Conservation (phyloP, 352 stramenopile genomes). For the Phytophthora sp. region DNA sequence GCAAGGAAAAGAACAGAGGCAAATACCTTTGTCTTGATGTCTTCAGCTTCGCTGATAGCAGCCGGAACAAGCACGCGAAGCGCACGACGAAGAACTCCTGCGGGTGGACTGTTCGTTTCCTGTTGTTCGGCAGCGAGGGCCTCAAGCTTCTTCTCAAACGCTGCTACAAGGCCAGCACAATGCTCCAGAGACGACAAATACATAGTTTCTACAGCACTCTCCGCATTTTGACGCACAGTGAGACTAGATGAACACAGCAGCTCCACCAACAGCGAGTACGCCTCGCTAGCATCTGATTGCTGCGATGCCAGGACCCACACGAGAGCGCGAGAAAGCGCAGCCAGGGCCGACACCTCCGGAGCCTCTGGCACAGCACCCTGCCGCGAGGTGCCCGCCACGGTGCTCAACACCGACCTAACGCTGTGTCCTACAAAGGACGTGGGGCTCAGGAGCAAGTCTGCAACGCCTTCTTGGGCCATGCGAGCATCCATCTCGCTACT, state of each 20-base stretch:
- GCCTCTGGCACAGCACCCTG: conserved; percentile 29
- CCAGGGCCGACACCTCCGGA: conserved; percentile 66
- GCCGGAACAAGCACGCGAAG: conserved; percentile 62
- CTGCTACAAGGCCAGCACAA: conserved; percentile 49
- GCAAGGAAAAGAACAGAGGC: conserved; percentile 55
- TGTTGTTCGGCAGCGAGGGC: conserved; percentile 40
- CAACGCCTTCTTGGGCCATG: conserved; percentile 61
- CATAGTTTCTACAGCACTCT: conserved; percentile 47
- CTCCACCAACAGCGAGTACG: conserved; percentile 68
- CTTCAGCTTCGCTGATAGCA: conserved; percentile 36
- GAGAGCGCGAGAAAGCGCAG: conserved; percentile 52
- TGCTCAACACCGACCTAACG: conserved; percentile 45
- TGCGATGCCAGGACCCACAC: conserved; percentile 77
- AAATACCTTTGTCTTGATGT: conserved; percentile 56
- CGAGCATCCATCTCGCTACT: conserved; percentile 64
- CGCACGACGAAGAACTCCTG: conserved; percentile 65
- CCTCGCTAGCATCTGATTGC: conserved; percentile 48
- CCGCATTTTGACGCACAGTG: conserved; percentile 55
- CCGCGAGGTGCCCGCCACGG: conserved; percentile 28
- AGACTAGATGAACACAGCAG: conserved; percentile 59
- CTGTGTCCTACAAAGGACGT: conserved; percentile 61
- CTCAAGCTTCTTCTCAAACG: conserved; percentile 69
- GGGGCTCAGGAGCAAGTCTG: conserved; percentile 45
- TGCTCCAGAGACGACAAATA: conserved; percentile 71
- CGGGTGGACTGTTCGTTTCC: conserved; percentile 51